phyloP scores from a whole-genome alignment of 768 basidiomycete species.

The Termitomyces sp. region DNA sequence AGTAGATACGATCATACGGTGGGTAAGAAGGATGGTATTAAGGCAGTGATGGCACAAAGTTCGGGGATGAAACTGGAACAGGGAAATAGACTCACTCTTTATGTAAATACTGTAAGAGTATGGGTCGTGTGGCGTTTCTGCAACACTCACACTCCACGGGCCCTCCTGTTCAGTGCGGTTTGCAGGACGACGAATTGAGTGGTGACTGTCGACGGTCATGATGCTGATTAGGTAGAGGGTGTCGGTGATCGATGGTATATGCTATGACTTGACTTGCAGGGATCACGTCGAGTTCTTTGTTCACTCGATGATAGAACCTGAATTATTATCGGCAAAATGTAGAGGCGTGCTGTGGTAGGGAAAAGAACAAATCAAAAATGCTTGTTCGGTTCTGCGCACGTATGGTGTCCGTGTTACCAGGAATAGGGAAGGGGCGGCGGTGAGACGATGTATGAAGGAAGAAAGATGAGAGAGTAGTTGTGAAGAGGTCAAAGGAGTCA shows the following conservation, averaged over 20 bases:
- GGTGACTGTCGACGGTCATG: constrained; percentile 17
- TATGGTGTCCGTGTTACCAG: background rate
- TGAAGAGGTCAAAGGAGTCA: constrained; percentile 8
- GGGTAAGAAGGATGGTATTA: background rate
- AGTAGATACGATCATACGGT: constrained; percentile 4
- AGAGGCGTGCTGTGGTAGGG: constrained; percentile 14
- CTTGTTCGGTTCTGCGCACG: constrained; percentile 2
- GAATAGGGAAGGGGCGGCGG: background rate
- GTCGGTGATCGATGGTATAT: constrained; percentile 35
- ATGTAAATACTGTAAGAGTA: constrained; percentile 80
- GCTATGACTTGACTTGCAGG: constrained; percentile 27
- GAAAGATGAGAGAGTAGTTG: constrained; percentile 8
- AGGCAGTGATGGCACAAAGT: constrained; percentile 2
- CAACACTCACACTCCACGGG: constrained; percentile 86
- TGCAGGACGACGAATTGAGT: constrained; percentile 39
- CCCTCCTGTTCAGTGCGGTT: constrained; percentile 77
- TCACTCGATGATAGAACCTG: background rate
- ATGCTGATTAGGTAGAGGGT: constrained; percentile 19
- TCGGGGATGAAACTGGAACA: constrained; percentile 9
- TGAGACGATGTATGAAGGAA: constrained; percentile 8
- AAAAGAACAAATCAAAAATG: background rate
- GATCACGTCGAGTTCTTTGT: background rate
- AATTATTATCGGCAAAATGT: constrained; percentile 23
- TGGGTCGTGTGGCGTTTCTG: constrained; percentile 76
- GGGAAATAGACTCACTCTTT: constrained; percentile 67